Evolutionary conservation across 176 grass and related monocot genomes (phyloP).

Genomic region (Poa pratensis): DNA sequence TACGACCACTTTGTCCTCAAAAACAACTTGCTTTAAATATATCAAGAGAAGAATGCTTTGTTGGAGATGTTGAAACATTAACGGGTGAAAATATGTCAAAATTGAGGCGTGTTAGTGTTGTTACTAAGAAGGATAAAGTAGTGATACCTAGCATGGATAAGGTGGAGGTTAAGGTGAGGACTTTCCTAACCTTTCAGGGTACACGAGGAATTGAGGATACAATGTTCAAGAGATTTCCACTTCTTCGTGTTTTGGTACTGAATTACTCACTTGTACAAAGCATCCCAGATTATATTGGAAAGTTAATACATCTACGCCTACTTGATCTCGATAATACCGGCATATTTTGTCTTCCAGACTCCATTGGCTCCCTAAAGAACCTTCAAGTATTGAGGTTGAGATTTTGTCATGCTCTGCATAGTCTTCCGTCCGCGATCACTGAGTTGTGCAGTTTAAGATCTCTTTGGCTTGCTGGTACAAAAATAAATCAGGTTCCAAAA

Average conservation of each 20-base stretch:
- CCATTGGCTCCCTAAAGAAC: conserved; percentile 24
- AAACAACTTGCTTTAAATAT: conserved; percentile 41
- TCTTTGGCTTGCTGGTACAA: neutral
- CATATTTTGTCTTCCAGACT: conserved; percentile 22
- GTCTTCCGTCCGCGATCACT: neutral
- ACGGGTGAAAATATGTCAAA: neutral
- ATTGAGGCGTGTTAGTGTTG: neutral
- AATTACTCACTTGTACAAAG: neutral
- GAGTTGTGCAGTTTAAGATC: conserved; percentile 14
- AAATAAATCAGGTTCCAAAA: conserved; percentile 36
- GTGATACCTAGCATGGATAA: neutral
- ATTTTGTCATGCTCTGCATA: neutral
- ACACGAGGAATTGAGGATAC: conserved; percentile 13
- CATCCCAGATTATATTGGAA: neutral
- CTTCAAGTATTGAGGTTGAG: conserved; percentile 36
- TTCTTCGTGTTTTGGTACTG: conserved; percentile 33
- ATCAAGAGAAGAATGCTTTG: conserved; percentile 15
- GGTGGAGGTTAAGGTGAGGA: neutral
- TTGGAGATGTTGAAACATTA: conserved; percentile 18
- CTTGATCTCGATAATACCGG: neutral
- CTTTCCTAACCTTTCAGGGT: neutral
- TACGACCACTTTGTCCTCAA: neutral
- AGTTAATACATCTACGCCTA: neutral
- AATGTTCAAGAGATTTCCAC: neutral
- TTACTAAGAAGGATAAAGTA: neutral